Percentiles rank a stretch among this genome's conserved stretches.
phyloP scores from a whole-genome alignment of 2,329 filamentous ascomycete species.

The Neophaeococcomyces aloes region DNA sequence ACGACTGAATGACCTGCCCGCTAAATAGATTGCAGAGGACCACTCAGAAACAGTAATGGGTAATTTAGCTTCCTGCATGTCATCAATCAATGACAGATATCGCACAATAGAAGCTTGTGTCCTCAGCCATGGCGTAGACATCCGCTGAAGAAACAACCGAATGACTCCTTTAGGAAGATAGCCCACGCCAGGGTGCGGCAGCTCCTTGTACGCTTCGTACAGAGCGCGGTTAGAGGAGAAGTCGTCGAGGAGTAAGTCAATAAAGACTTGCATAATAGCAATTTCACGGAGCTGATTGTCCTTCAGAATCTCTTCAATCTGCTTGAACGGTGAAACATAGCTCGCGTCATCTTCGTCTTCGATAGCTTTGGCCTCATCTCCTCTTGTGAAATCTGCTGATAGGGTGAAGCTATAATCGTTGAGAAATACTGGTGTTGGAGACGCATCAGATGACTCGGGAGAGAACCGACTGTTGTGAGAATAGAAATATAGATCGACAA shows the following conservation, averaged over 20 bases:
- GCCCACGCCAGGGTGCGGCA: constrained; percentile 44
- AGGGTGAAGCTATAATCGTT: constrained; percentile 21
- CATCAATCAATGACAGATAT: constrained; percentile 73
- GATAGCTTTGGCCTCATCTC: constrained; percentile 12
- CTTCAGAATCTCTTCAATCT: constrained; percentile 28
- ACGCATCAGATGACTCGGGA: constrained; percentile 19
- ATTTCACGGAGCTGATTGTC: constrained; percentile 21
- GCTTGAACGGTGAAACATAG: constrained; percentile 22
- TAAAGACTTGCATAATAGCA: constrained; percentile 21
- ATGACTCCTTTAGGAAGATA: constrained; percentile 44
- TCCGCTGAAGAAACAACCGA: constrained; percentile 54
- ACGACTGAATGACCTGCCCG: constrained; percentile 55
- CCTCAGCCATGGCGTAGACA: constrained; percentile 52
- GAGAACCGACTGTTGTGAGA: constrained; percentile 22
- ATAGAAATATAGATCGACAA: constrained; percentile 39
- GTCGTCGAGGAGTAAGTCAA: constrained; percentile 35
- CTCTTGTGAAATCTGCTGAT: constrained; percentile 18
- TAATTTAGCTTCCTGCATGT: constrained; percentile 66
- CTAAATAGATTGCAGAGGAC: constrained; percentile 74
- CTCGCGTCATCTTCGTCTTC: constrained; percentile 10
- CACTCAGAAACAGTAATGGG: constrained; percentile 60
- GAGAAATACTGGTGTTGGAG: constrained; percentile 18
- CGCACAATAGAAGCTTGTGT: constrained; percentile 58
- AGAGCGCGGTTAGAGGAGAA: constrained; percentile 38
- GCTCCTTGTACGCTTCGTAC: constrained; percentile 42